These are phyloP conservation scores for Talaromyces sp. DNA, from an alignment of 2,329 filamentous ascomycete genomes.

Conservation along the genomic window DNA sequence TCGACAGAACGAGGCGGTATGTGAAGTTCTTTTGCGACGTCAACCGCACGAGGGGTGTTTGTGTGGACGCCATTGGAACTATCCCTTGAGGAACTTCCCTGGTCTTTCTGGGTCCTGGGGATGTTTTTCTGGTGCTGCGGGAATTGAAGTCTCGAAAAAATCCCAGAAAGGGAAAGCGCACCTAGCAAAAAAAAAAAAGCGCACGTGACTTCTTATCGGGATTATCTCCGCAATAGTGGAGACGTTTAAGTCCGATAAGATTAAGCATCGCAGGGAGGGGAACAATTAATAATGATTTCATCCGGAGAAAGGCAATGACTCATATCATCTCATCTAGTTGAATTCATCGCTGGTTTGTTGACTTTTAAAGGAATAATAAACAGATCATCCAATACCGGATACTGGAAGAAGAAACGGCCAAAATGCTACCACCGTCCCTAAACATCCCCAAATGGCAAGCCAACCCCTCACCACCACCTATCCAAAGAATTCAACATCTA, in stretches of 20 bases:
- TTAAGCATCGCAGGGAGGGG: not conserved
- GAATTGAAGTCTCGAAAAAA: constrained; percentile 17
- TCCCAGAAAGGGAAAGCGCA: constrained; percentile 21
- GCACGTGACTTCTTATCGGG: constrained; percentile 13
- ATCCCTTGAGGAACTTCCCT: constrained; percentile 12
- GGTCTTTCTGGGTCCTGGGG: not conserved
- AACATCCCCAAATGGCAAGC: constrained; percentile 46
- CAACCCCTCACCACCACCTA: constrained; percentile 15
- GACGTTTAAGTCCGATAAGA: not conserved
- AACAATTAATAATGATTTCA: not conserved
- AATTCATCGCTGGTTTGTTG: not conserved
- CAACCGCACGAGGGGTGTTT: constrained; percentile 60
- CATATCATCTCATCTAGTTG: not conserved
- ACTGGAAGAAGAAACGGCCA: not conserved
- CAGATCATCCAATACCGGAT: not conserved
- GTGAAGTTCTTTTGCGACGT: constrained; percentile 79
- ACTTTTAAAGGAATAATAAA: not conserved
- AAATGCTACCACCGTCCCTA: constrained; percentile 23
- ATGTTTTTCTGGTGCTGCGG: constrained; percentile 7
- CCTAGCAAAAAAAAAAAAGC: not conserved
- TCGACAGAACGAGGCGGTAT: constrained; percentile 81
- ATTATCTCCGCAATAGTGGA: not conserved
- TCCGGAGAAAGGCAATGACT: not conserved
- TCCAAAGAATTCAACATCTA: not conserved
- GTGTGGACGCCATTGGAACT: constrained; percentile 37